Percentiles rank a stretch among this genome's conserved stretches.
phyloP scores from a whole-genome alignment of 306 rosid genomes.

The Cicer judaicum region DNA sequence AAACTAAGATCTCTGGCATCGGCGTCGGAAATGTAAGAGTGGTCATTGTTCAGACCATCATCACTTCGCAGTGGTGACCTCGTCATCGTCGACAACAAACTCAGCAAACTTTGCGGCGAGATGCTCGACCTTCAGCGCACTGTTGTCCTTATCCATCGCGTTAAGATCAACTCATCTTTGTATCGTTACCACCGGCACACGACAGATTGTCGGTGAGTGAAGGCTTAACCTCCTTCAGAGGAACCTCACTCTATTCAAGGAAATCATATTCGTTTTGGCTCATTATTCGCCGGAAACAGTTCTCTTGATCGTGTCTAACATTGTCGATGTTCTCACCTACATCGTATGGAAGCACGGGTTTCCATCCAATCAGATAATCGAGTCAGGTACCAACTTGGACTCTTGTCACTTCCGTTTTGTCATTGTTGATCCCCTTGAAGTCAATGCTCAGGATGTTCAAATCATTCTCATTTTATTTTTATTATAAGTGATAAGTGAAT shows the following conservation, averaged over 20 bases:
- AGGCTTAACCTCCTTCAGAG: conserved; percentile 77
- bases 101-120: conserved; percentile 91
- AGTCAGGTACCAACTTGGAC: conserved; percentile 91
- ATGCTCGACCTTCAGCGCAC: conserved; percentile 93
- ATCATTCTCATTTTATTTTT: conserved; percentile 41
- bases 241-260: conserved; percentile 63
- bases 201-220: conserved; percentile 77
- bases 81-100: conserved; percentile 66
- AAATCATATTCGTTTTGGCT: conserved; percentile 66
- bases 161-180: conserved; percentile 80
- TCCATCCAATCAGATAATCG: conserved; percentile 79
- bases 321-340: conserved; percentile 81
- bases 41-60: conserved; percentile 95
- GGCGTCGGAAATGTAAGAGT: conserved; percentile 95
- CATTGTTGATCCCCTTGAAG: conserved; percentile 89
- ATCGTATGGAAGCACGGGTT: conserved; percentile 89
- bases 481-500: too few species aligned
- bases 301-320: conserved; percentile 77
- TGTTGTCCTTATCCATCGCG: conserved; percentile 89
- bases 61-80: conserved; percentile 79
- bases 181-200: conserved; percentile 82
- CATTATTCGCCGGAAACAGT: conserved; percentile 58
- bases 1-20: conserved; percentile 75
- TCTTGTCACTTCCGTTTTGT: conserved; percentile 85
- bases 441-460: conserved; percentile 92